A percentile compares a stretch with the other conserved stretches of the same genome.
Conservation (phyloP, 2,329 filamentous ascomycete species). For the Fulvia fulva region DNA sequence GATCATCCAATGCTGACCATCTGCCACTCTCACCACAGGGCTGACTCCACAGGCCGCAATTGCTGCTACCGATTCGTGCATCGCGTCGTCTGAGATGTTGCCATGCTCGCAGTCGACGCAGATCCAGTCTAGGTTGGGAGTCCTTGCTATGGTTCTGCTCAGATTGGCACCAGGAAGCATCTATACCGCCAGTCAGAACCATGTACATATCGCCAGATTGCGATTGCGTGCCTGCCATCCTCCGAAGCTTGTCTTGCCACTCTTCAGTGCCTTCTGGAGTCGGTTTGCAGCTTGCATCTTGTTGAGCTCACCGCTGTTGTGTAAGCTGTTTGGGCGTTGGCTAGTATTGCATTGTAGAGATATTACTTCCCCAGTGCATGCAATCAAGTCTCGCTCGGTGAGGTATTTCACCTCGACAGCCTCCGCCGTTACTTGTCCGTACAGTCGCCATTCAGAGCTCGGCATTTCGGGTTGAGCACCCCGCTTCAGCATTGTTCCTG, state of each 20-base stretch:
- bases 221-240: constrained; percentile 51
- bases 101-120: constrained; percentile 53
- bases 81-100: constrained; percentile 52
- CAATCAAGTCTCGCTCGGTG: background rate
- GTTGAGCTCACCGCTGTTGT: constrained; percentile 18
- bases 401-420: too few species aligned
- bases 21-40: constrained; percentile 47
- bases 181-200: constrained; percentile 18
- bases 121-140: constrained; percentile 43
- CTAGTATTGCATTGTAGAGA: too few species aligned
- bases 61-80: constrained; percentile 55
- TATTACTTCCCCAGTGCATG: too few species aligned
- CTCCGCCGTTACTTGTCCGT: too few species aligned
- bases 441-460: background rate
- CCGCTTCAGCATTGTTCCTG: background rate
- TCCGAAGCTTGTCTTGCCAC: constrained; percentile 50
- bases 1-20: constrained; percentile 60
- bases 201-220: constrained; percentile 2
- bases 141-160: constrained; percentile 50
- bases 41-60: constrained; percentile 43
- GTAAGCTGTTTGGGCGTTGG: too few species aligned
- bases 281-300: constrained; percentile 53
- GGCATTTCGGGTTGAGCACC: background rate
- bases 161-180: constrained; percentile 54
- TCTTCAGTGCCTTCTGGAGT: constrained; percentile 49